Evolutionary conservation across 2,329 filamentous ascomycete genomes (phyloP).

Genomic region (Exophiala calicioides): DNA sequence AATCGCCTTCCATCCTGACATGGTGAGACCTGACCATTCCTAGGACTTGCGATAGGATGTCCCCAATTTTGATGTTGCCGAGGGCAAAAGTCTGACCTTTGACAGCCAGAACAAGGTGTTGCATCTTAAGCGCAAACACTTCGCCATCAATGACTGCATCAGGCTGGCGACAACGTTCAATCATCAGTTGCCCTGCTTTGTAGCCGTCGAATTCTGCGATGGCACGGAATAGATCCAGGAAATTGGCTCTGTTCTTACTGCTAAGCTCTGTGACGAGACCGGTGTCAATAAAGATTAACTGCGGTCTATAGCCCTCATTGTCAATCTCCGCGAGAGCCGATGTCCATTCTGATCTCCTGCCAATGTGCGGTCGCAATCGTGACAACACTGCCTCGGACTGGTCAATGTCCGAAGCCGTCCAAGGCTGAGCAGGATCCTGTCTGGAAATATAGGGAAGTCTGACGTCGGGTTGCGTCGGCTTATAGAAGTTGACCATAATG

Average conservation of each 20-base stretch:
- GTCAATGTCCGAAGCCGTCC: conserved; percentile 61
- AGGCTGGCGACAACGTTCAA: conserved; percentile 88
- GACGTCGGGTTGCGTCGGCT: conserved; percentile 71
- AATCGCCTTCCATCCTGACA: conserved; percentile 92
- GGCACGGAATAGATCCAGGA: conserved; percentile 91
- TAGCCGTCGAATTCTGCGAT: conserved; percentile 97
- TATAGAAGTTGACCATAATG: conserved; percentile 99
- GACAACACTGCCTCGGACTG: conserved; percentile 85
- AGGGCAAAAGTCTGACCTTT: conserved; percentile 89
- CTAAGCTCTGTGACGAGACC: conserved; percentile 94
- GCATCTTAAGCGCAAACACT: conserved; percentile 93
- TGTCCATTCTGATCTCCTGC: conserved; percentile 70
- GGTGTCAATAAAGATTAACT: conserved; percentile 96
- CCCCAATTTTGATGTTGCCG: conserved; percentile 92
- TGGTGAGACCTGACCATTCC: conserved; percentile 90
- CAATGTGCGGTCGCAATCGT: conserved; percentile 72
- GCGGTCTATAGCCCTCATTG: conserved; percentile 83
- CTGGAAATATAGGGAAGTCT: conserved; percentile 50
- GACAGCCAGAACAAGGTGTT: conserved; percentile 87
- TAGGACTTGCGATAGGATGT: conserved; percentile 87
- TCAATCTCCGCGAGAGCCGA: conserved; percentile 75
- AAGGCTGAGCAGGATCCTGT: conserved; percentile 40
- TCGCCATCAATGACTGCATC: conserved; percentile 86
- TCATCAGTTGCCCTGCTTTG: conserved; percentile 92
- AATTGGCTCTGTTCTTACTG: conserved; percentile 80